These are phyloP conservation scores for Cryptococcus floricola DNA, from an alignment of 1,284 basidiomycete species.

Conservation along the genomic window DNA sequence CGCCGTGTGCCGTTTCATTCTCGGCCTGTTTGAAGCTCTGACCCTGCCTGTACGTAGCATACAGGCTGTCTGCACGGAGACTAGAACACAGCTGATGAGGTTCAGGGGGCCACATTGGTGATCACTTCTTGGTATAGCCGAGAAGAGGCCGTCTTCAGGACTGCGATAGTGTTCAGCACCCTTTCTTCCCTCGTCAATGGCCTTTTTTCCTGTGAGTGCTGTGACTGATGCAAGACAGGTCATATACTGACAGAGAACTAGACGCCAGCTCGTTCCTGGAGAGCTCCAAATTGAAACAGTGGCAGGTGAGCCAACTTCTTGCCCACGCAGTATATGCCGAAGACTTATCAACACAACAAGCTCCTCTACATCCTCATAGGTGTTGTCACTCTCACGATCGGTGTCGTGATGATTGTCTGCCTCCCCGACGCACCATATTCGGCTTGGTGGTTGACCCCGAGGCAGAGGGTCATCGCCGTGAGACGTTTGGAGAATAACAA, in stretches of 20 bases:
- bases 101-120: background rate
- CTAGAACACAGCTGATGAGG: no score
- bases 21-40: conserved; percentile 16
- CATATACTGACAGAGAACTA: background rate
- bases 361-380: background rate
- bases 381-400: background rate
- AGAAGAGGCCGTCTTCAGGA: conserved; percentile 27
- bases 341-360: no score
- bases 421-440: background rate
- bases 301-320: no score
- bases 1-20: conserved; percentile 10
- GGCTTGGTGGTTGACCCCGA: background rate
- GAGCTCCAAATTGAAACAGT: conserved; percentile 6
- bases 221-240: background rate
- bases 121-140: conserved; percentile 1
- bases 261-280: background rate
- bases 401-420: background rate
- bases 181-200: conserved; percentile 21
- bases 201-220: conserved; percentile 9
- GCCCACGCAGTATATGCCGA: no score
- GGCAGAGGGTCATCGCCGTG: background rate
- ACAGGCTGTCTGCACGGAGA: no score
- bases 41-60: background rate
- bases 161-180: conserved; percentile 28
- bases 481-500: background rate